Evolutionary conservation across 1,284 basidiomycete species (phyloP).

Genomic region (Albatrellus sp.): DNA sequence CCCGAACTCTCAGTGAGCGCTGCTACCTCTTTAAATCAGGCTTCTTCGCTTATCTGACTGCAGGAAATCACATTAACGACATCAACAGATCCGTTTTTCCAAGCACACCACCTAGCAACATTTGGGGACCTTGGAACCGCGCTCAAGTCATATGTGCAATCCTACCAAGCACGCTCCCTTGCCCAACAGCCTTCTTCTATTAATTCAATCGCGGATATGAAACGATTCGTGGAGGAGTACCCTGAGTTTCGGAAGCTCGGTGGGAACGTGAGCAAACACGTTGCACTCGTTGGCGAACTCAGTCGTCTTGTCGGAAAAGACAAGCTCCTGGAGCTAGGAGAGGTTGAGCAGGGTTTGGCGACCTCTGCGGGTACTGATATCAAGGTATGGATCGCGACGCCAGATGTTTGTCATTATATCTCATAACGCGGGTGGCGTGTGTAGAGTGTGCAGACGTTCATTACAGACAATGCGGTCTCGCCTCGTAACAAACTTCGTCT

Average conservation of each 20-base stretch:
- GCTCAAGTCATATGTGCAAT: constrained; percentile 88
- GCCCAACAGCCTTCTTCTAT: constrained; percentile 73
- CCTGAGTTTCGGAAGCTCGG: constrained; percentile 95
- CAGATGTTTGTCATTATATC: not conserved
- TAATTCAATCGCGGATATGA: constrained; percentile 96
- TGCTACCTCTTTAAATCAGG: not conserved
- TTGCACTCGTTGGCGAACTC: constrained; percentile 91
- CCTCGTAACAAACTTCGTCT: constrained; percentile 81
- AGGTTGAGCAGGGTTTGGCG: constrained; percentile 94
- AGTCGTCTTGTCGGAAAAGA: constrained; percentile 82
- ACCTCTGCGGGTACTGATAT: constrained; percentile 86
- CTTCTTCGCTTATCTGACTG: not conserved
- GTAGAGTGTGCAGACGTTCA: constrained; percentile 69
- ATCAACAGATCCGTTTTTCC: constrained; percentile 90
- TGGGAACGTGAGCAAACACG: constrained; percentile 98
- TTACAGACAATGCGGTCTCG: constrained; percentile 58
- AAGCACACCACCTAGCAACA: constrained; percentile 83
- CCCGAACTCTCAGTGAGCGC: constrained; percentile 71
- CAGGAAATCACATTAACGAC: constrained; percentile 93
- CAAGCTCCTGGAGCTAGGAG: constrained; percentile 80
- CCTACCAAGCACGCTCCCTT: constrained; percentile 82
- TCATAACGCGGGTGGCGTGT: not conserved
- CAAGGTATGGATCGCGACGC: constrained; percentile 35
- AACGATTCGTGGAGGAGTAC: constrained; percentile 96
- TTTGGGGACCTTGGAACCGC: constrained; percentile 95